Evolutionary conservation across 2,329 filamentous ascomycete genomes (phyloP), one percentile per base, ranked within the genome.

Genomic region (Ophiostoma populinum): DNA sequence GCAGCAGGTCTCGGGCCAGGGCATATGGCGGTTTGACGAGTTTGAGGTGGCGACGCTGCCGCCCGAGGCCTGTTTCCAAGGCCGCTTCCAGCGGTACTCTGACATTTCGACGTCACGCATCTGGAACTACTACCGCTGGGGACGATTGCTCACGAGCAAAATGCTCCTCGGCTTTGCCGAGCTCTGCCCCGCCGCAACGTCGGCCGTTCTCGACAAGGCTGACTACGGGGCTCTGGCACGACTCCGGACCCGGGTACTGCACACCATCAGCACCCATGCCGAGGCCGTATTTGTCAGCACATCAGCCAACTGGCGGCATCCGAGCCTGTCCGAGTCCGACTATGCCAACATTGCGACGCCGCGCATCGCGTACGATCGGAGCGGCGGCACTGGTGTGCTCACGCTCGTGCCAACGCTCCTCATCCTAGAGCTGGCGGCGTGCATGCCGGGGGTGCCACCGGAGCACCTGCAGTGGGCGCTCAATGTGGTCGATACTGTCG

Each of bases 71-170:
- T 55, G 67, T 35, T 71, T 69, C 40, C 56, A 60, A 13, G 58
- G 61, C 10, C 55, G 58, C 36, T 74, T 68, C 45, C 68, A 75
- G 46, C 48, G 58, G 16, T 75, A 75, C 44, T 49, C 51, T 12
- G 61, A 65, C 41, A 59, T 70, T 36, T 70, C 62, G 57, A 52
- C 60, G 13, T 65, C 62, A 7, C 59, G 64, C 17, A 57, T 67
- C 26, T 75, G 66, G 66, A 69, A 67, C 40, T 63, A 74, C 43
- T 71, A 66, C 43, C 66, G 71, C 17, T 71, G 67, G 58, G 58
- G 60, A 6, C 62, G 67, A n/a, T 62, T 72, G 17, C 49, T 73
- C 8, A 47, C 62, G 12, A 63, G 59, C 45, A 59, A 70, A 40
- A 55, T 59, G 27, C 58, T 75, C 10, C 48, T 67, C 8, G 53